These are phyloP conservation scores for Phialocephala subalpina DNA, from an alignment of 2,329 filamentous ascomycete genomes.

Conservation along the genomic window DNA sequence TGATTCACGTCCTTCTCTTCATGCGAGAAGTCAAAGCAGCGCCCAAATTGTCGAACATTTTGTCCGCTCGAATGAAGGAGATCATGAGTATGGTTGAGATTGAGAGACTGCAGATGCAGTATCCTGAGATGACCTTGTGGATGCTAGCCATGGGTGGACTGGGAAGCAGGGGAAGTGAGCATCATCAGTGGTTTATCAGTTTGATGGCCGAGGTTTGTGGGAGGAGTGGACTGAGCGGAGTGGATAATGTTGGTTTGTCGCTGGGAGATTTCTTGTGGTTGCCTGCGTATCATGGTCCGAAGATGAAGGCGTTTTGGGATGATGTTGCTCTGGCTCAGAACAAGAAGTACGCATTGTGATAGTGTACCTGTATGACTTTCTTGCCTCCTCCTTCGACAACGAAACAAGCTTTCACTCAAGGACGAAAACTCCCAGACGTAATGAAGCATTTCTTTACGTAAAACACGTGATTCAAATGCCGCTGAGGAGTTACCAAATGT, in stretches of 20 bases:
- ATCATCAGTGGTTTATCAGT: neutral
- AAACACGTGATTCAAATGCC: too few species aligned
- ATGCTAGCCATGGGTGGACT: neutral
- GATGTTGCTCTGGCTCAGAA: neutral
- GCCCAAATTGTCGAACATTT: neutral
- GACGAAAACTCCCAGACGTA: too few species aligned
- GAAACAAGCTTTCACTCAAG: too few species aligned
- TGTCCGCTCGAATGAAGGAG: neutral
- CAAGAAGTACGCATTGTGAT: neutral
- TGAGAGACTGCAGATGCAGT: neutral
- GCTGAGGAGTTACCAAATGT: too few species aligned
- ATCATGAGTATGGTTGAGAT: neutral
- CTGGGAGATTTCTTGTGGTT: neutral
- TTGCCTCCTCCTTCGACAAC: too few species aligned
- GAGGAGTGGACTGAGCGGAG: neutral
- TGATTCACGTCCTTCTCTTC: neutral
- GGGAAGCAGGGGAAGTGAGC: neutral
- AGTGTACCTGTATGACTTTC: neutral
- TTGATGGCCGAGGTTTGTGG: neutral
- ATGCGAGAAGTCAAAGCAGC: neutral
- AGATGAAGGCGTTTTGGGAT: neutral
- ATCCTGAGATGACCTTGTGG: neutral
- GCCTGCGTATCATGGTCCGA: neutral
- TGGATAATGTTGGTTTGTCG: neutral
- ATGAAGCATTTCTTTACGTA: too few species aligned